These are phyloP conservation scores for Vanilla planifolia DNA, from an alignment of 106 monocot species.

Conservation along the genomic window DNA sequence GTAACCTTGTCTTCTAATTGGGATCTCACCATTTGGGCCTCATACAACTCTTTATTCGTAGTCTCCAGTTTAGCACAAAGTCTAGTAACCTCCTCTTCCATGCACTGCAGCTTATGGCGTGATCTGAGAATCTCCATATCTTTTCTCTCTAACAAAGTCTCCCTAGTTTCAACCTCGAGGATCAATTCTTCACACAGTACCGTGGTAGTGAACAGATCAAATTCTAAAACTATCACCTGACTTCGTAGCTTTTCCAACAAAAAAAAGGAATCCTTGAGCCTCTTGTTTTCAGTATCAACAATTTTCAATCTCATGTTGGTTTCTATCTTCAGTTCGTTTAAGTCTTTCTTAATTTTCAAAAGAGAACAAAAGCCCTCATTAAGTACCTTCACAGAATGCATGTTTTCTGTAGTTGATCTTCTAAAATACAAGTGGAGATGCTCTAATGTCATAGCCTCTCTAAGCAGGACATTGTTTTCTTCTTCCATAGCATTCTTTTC, in stretches of 20 bases:
- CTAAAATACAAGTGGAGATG: constrained; percentile 36
- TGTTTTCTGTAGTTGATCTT: constrained; percentile 27
- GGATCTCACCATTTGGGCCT: constrained; percentile 17
- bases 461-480: constrained; percentile 32
- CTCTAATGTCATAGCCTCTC: constrained; percentile 31
- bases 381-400: constrained; percentile 16
- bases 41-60: constrained; percentile 18
- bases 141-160: constrained; percentile 19
- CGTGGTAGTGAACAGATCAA: constrained; percentile 22
- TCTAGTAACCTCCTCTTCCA: constrained; percentile 8
- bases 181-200: constrained; percentile 12
- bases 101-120: constrained; percentile 14
- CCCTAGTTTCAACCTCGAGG: constrained; percentile 8
- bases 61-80: constrained; percentile 17
- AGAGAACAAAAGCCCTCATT: constrained; percentile 14
- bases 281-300: constrained; percentile 22
- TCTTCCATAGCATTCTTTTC: constrained; percentile 33
- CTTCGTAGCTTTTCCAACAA: constrained; percentile 14
- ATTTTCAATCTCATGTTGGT: constrained; percentile 18
- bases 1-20: constrained; percentile 23
- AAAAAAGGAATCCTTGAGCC: constrained; percentile 15
- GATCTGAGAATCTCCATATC: constrained; percentile 22
- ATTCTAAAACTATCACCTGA: constrained; percentile 7
- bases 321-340: constrained; percentile 19
- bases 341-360: constrained; percentile 13